These are phyloP conservation scores for Globisporangium cylindrosporum DNA, from an alignment of 352 stramenopile genomes.

Conservation along the genomic window DNA sequence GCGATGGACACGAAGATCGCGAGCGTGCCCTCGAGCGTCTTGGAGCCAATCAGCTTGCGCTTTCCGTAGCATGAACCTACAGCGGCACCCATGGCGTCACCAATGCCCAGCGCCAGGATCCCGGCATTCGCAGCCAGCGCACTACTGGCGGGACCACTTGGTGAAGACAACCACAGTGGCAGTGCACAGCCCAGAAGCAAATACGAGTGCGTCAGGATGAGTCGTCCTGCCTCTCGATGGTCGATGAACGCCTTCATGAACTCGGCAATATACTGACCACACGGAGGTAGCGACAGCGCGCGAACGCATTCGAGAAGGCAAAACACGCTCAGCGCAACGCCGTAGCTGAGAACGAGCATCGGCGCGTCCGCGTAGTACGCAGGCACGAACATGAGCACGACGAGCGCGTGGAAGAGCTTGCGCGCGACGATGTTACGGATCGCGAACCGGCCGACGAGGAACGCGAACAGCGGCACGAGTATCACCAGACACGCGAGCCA, in stretches of 20 bases:
- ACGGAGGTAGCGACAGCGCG: conserved; percentile 51
- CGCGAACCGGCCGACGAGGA: conserved; percentile 30
- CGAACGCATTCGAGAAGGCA: conserved; percentile 67
- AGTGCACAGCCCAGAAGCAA: conserved; percentile 73
- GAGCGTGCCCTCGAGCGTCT: conserved; percentile 60
- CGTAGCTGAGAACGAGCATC: conserved; percentile 79
- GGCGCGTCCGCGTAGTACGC: conserved; percentile 45
- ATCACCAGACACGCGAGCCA: conserved; percentile 52
- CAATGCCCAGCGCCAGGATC: conserved; percentile 64
- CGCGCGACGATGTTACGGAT: conserved; percentile 71
- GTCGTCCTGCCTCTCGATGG: conserved; percentile 57
- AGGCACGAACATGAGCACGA: conserved; percentile 76
- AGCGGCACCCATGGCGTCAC: conserved; percentile 73
- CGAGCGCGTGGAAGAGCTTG: conserved; percentile 81
- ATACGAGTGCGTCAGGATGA: conserved; percentile 80
- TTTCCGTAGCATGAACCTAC: conserved; percentile 54
- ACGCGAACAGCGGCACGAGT: conserved; percentile 52
- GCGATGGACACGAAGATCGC: conserved; percentile 63
- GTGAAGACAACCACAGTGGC: conserved; percentile 54
- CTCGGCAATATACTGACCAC: conserved; percentile 42
- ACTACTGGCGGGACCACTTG: background rate
- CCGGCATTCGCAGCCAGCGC: conserved; percentile 56
- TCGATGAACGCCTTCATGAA: conserved; percentile 81
- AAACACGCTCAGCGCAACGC: conserved; percentile 70
- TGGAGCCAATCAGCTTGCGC: conserved; percentile 53